A percentile compares a stretch with the other conserved stretches of the same genome.
These are phyloP conservation scores for Ajuga chamaepitys DNA, from an alignment of 257 asterid genomes.

Conservation along the genomic window DNA sequence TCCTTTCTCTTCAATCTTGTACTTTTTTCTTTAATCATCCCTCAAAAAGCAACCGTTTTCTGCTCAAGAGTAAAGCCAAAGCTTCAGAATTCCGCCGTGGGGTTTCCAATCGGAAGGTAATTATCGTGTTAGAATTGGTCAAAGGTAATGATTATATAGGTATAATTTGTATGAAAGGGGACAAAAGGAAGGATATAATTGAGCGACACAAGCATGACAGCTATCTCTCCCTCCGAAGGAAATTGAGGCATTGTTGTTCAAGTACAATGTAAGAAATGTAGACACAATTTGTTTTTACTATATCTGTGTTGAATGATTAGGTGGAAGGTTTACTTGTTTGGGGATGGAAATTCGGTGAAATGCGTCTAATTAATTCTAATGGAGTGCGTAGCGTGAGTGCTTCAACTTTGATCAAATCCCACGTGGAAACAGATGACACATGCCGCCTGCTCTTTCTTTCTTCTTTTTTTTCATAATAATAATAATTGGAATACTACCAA, in stretches of 20 bases:
- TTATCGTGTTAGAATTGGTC: too few species aligned
- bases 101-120: too few species aligned
- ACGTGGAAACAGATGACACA: conserved; percentile 25
- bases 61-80: conserved; percentile 22
- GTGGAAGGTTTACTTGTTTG: background rate
- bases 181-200: conserved; percentile 23
- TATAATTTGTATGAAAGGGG: background rate
- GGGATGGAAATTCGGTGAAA: background rate
- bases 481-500: too few species aligned
- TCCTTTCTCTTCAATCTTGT: conserved; percentile 29
- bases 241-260: conserved; percentile 7
- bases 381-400: conserved; percentile 31
- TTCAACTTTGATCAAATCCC: conserved; percentile 26
- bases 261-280: background rate
- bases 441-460: conserved; percentile 6
- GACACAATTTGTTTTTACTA: background rate
- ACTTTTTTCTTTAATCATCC: conserved; percentile 17
- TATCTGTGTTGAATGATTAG: background rate
- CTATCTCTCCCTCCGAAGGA: background rate
- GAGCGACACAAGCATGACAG: conserved; percentile 26
- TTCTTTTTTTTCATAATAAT: too few species aligned
- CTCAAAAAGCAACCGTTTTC: conserved; percentile 6
- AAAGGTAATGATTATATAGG: background rate
- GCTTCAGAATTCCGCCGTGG: conserved; percentile 11
- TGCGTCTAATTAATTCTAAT: background rate